phyloP scores from a whole-genome alignment of 2,329 filamentous ascomycete genomes.

The Pestalotiopsis sp. region DNA sequence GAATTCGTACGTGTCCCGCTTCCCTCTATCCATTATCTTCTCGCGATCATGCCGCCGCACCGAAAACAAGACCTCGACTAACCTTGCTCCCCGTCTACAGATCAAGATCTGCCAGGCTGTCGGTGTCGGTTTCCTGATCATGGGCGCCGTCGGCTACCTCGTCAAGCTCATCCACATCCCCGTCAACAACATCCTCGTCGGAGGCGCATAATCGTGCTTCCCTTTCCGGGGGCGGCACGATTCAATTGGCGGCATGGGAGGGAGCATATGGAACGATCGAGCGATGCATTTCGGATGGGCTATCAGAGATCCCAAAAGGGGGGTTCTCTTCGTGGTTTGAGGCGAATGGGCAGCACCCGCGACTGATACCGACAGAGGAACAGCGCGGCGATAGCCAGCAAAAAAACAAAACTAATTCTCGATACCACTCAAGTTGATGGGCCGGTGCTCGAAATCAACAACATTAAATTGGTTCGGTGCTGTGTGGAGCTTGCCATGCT shows the following conservation, averaged over 20 bases:
- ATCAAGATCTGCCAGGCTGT: constrained; percentile 59
- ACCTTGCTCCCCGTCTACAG: neutral
- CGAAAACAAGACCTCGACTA: neutral
- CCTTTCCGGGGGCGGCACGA: neutral
- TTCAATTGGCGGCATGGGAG: neutral
- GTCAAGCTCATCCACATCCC: constrained; percentile 75
- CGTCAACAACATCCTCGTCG: constrained; percentile 71
- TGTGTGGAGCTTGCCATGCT: neutral
- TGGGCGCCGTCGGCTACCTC: constrained; percentile 69
- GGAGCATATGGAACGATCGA: neutral
- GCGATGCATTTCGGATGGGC: neutral
- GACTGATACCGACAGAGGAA: neutral
- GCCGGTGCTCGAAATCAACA: neutral
- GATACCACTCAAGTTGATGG: neutral
- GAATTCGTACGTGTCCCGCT: neutral
- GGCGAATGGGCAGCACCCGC: neutral
- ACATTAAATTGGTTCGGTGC: neutral
- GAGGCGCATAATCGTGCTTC: constrained; percentile 53
- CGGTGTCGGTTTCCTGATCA: constrained; percentile 70
- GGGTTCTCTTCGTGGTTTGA: neutral
- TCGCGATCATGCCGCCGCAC: neutral
- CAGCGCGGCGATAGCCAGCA: neutral
- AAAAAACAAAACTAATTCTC: neutral
- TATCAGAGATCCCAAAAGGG: neutral
- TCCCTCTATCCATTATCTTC: neutral